Base-by-base conservation (phyloP, 441 rosid genomes). In the Capsella rubella region DNA sequence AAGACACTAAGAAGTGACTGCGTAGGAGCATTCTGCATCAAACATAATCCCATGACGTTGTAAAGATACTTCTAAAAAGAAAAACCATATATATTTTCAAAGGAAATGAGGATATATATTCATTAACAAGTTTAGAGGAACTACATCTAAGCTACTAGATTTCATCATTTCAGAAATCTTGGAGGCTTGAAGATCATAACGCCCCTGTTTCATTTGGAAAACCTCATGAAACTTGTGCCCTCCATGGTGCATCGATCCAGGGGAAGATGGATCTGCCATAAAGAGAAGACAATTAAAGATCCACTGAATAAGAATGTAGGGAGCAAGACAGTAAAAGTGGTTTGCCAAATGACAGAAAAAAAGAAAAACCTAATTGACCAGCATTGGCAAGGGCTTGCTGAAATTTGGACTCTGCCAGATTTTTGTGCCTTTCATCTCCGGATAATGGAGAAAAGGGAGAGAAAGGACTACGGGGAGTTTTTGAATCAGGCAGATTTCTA, bases 161-260 rank as follows among this genome's bases (percentile, higher is more conserved):
- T 84, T 89, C 88, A 88, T 88, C 90, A 93, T 89, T 74, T 93
- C 98, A 46, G 93, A 78, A 64, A 93, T 85, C 78, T 87, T 91
- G 40, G 91, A 82, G 1, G 88, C 88, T 37, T 91, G 86, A 69
- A 88, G 97, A 80, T 95, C 97, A 72, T 81, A 90, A 7, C 85
- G 80, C 10, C 89, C 99, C 39, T 86, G 96, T 85, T 89, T 93
- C 74, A 87, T 62, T 73, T 90, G 97, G 71, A 89, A 87, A 75
- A 85, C 91, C 76, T 90, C 97, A 15, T 87, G 96, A 80, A 89
- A 87, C 79, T 87, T 89, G 61, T 87, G 87, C 50, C 97, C 97
- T 79, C 72, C 79, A 70, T 80, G 85, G 65, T 84, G 88, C 72
- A 73, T 59, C 81, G 80, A 77, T 64, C 53, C 68, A 62, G 85